Base-by-base conservation (phyloP, 106 monocot species). In the Iris macrosiphon region DNA sequence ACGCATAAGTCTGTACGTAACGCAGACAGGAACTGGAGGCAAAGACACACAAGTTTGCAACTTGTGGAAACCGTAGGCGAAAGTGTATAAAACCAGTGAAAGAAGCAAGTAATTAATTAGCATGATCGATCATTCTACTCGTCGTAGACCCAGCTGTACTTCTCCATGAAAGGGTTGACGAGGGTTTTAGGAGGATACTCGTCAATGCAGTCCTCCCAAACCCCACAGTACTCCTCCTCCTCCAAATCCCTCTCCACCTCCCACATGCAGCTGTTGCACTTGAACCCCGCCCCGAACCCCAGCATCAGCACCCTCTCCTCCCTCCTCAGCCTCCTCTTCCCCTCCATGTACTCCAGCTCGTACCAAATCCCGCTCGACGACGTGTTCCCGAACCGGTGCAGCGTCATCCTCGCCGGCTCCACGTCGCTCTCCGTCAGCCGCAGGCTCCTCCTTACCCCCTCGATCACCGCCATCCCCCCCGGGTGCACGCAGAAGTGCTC, bases 321-420 rank as follows among this genome's bases (percentile, higher is more conserved):
- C 59, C 53, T 65, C 62, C 38, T 70, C 40, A 87, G 48, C 59
- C 81, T 51, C 67, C 25, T 66, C 74, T 81, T 87, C 1, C 73
- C 86, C 45, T 87, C 86, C 86, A 87, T 87, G 81, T 87, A 87
- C 2, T 38, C 62, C 57, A 76, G 42, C 16, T 70, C 76, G 64
- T 76, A 57, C 77, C 77, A 59, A 47, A 81, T 81, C 59, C 81
- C 86, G 55, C 80, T 77, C 21, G 80, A 84, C 17, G 84, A 88
- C 57, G 88, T 88, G 72, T 88, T 88, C 3, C 88, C 88, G 45
- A 72, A 88, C 51, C 89, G 60, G 64, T 90, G 89, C 24, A 90
- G 70, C 35, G 89, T 84, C 89, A 90, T 90, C 71, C 80, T 67
- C 8, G 89, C 65, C 63, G 89, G 89, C 55, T 90, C 89, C 16